Percentiles rank a stretch among this genome's conserved stretches.
Conservation (phyloP, 257 asterid genomes). For the Nicotiana undulata region DNA sequence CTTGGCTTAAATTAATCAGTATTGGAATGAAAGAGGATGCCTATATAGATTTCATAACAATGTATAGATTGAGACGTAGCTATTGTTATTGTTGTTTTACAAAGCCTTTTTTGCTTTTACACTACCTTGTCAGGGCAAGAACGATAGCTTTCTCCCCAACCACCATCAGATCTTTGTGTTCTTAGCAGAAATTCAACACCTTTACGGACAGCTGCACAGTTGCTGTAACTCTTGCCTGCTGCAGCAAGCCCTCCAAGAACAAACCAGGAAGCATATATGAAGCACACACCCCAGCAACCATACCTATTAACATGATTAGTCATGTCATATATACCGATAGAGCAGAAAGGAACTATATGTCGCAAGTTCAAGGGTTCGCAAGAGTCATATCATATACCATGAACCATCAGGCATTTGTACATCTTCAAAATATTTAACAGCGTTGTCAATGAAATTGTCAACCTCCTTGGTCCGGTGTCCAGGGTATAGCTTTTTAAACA, state of each 20-base stretch:
- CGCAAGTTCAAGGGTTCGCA: neutral
- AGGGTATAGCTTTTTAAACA: slow-evolving; percentile 50
- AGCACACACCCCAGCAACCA: slow-evolving; percentile 81
- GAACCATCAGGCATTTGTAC: slow-evolving; percentile 71
- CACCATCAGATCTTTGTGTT: slow-evolving; percentile 62
- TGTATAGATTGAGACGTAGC: neutral
- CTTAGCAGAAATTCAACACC: slow-evolving; percentile 49
- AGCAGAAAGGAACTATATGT: neutral
- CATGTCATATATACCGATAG: neutral
- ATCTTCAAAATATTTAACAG: slow-evolving; percentile 44
- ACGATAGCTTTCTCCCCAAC: slow-evolving; percentile 88
- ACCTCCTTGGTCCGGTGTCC: slow-evolving; percentile 58
- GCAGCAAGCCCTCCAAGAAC: slow-evolving; percentile 68
- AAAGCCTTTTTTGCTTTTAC: neutral
- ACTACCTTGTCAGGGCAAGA: slow-evolving; percentile 68
- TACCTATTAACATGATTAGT: slow-evolving; percentile 28
- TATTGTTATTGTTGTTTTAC: neutral
- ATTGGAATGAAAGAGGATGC: neutral
- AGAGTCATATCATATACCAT: slow-evolving; percentile 32
- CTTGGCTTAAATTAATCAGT: neutral
- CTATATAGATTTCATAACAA: neutral
- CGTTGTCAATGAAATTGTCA: slow-evolving; percentile 29
- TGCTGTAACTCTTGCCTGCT: slow-evolving; percentile 47
- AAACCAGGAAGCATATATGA: slow-evolving; percentile 73
- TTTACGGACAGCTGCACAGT: slow-evolving; percentile 42